A percentile compares a stretch with the other conserved stretches of the same genome.
These are phyloP conservation scores for Aegilops umbellulata DNA, from an alignment of 176 grass and related monocot species.

Conservation along the genomic window DNA sequence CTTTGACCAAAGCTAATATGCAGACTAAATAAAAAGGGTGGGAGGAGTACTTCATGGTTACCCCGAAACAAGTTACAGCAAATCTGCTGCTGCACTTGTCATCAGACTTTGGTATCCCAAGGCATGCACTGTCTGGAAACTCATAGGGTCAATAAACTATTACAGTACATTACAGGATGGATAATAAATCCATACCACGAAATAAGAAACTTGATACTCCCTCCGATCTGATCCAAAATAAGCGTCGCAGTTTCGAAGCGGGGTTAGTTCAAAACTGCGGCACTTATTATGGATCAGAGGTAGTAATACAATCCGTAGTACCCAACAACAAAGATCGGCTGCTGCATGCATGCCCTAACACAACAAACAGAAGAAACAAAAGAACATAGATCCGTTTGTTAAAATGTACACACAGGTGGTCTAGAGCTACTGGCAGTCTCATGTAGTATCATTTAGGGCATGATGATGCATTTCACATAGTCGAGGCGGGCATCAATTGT, in stretches of 20 bases:
- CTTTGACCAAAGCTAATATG: too few relatives aligned
- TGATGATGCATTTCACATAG: not conserved
- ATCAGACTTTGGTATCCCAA: too few relatives aligned
- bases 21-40: too few relatives aligned
- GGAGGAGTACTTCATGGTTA: too few relatives aligned
- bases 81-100: too few relatives aligned
- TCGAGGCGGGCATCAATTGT: not conserved
- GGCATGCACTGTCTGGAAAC: too few relatives aligned
- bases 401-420: constrained; percentile 28
- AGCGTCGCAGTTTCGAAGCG: too few relatives aligned
- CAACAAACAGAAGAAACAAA: not conserved
- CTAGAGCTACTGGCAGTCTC: not conserved
- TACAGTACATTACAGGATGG: not conserved
- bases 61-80: too few relatives aligned
- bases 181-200: not conserved
- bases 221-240: too few relatives aligned
- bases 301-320: not conserved
- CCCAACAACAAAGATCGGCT: too few relatives aligned
- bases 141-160: not conserved
- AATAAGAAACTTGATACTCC: not conserved
- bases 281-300: too few relatives aligned
- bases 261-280: too few relatives aligned
- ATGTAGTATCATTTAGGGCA: constrained; percentile 33
- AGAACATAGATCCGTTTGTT: not conserved
- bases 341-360: not conserved